Evolutionary conservation across 768 basidiomycete species (phyloP).

Genomic region (Kwoniella bestiolae): DNA sequence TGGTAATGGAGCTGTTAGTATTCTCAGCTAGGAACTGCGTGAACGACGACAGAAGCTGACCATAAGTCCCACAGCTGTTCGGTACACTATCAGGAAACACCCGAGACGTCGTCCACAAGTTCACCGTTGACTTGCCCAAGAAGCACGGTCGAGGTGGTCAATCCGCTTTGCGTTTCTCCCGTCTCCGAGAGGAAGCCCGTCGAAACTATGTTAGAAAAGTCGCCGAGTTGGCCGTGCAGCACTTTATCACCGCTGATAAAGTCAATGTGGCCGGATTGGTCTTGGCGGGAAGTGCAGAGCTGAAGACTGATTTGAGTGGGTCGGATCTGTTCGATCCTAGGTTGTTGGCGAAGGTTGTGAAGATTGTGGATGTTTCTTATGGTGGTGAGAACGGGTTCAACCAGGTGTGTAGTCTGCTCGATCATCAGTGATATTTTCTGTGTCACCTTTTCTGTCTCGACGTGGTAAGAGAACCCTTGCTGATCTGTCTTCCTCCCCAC

Average conservation of each 20-base stretch:
- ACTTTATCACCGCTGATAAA: slow-evolving; percentile 96
- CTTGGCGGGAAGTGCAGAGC: slow-evolving; percentile 94
- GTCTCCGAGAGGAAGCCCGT: slow-evolving; percentile 97
- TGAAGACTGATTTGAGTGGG: slow-evolving; percentile 96
- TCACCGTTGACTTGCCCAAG: slow-evolving; percentile 98
- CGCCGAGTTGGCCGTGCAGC: slow-evolving; percentile 93
- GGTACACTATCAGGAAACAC: slow-evolving; percentile 96
- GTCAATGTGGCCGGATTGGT: slow-evolving; percentile 97
- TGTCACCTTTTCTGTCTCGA: not conserved
- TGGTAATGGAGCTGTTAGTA: slow-evolving; percentile 71
- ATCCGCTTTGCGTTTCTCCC: slow-evolving; percentile 98
- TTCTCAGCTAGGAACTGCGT: not conserved
- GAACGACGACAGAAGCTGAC: not conserved
- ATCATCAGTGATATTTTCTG: too few relatives aligned
- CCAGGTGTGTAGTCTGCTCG: too few relatives aligned
- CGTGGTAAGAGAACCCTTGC: not conserved
- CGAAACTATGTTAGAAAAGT: slow-evolving; percentile 99
- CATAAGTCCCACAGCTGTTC: slow-evolving; percentile 65
- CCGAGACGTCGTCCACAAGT: slow-evolving; percentile 95
- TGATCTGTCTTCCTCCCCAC: not conserved
- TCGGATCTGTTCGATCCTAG: slow-evolving; percentile 95
- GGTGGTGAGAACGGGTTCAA: slow-evolving; percentile 99
- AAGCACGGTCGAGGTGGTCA: slow-evolving; percentile 99
- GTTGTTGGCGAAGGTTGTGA: slow-evolving; percentile 88
- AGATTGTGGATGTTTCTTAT: slow-evolving; percentile 97